Evolutionary conservation across 805 yeast species (phyloP), one percentile per base, ranked within the genome.

Genomic region (Lipomyces yamadae): DNA sequence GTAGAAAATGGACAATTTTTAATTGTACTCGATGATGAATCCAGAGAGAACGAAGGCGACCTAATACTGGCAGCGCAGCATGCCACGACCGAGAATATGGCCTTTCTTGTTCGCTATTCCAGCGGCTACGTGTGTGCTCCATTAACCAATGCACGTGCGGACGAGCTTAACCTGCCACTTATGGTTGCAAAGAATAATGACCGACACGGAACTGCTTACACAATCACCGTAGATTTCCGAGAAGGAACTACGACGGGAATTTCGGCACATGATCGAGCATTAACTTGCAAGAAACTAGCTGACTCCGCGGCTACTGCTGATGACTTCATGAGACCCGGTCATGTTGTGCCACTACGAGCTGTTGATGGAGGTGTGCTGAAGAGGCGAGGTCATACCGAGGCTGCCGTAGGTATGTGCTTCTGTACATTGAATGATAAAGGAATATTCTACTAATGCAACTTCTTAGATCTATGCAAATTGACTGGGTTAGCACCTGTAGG

Each of bases 31-130:
- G 99, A 95, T 78, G 97, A 95, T 76, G 98, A 92, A 78, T 85
- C 85, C 75, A 87, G 99, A 73, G 99, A 95, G 78, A 95, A 95
- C 78, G 99, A 95, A 80, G 99, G 99, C 62, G 99, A 95, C 76
- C 82, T 95, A 75, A 92, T 95, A 73, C 88, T 91, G 59, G 96
- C 98, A n/a, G 99, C 97, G 50, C 86, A 89, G 71, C 81, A 81
- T 62, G 82, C 88, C 72, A 90, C 96, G 53, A 86, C 90, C 56
- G 88, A 88, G 74, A 86, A 92, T 72, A 92, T 95, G 97, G 99
- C 98, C 1, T 95, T 95, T 74, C 80, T 95, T 69, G 96, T 95
- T 57, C 88, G 94, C 72, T 78, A 81, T 68, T 79, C 83, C n/a
- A 68, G 73, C 5, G 99, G 99, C 3, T 94, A 90, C 77, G 92